These are phyloP conservation scores for Plenodomus tracheiphilus DNA, from an alignment of 2,329 filamentous ascomycete species.

Conservation along the genomic window DNA sequence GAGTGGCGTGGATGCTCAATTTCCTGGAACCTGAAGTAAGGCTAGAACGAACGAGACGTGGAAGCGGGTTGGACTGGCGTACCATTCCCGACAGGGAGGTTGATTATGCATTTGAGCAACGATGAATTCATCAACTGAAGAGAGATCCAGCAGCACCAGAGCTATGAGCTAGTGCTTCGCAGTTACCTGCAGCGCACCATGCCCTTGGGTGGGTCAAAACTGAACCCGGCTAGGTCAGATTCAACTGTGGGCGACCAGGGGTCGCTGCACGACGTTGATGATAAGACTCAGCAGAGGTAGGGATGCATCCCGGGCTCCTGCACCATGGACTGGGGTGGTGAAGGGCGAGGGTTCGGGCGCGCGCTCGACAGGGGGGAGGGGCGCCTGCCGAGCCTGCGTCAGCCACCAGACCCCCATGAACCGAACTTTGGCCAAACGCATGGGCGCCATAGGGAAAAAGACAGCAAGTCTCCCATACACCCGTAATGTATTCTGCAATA, in stretches of 20 bases:
- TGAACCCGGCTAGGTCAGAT: constrained; percentile 24
- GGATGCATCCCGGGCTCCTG: constrained; percentile 26
- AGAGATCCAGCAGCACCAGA: constrained; percentile 33
- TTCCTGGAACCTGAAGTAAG: constrained; percentile 18
- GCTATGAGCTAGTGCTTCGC: constrained; percentile 38
- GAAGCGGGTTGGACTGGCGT: constrained; percentile 26
- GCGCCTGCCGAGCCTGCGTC: constrained; percentile 27
- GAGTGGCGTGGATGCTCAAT: not conserved
- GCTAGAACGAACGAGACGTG: constrained; percentile 26
- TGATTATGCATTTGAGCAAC: constrained; percentile 40
- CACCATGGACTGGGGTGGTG: constrained; percentile 22
- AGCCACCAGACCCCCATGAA: constrained; percentile 24
- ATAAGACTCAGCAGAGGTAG: constrained; percentile 30
- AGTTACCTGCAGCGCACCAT: constrained; percentile 41
- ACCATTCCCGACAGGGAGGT: constrained; percentile 33
- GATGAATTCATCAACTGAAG: constrained; percentile 41
- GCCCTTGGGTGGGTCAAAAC: constrained; percentile 35
- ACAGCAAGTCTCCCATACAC: constrained; percentile 16
- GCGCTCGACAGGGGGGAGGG: constrained; percentile 12
- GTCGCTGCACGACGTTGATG: constrained; percentile 31
- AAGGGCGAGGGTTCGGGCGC: constrained; percentile 16
- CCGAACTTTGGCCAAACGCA: constrained; percentile 18
- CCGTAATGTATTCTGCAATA: constrained; percentile 34
- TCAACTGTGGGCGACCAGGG: constrained; percentile 31
- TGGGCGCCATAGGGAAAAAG: constrained; percentile 12